Evolutionary conservation across 306 rosid species (phyloP), one percentile per base, ranked within the genome.

Genomic region (Rosa persica): DNA sequence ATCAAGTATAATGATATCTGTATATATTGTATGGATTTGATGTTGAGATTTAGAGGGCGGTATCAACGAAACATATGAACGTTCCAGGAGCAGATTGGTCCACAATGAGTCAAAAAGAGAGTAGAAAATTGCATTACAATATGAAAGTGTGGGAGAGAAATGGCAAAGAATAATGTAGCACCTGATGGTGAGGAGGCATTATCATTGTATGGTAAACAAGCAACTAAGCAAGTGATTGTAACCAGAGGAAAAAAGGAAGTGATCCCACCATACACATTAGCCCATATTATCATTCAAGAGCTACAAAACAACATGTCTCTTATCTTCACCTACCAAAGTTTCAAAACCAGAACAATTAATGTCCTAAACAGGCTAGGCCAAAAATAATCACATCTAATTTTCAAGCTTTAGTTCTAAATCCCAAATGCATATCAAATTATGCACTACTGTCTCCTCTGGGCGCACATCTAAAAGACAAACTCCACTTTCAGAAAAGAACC

Each of bases 161-260:
- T 25, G 16, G 15, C 16, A 38, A n/a, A 66, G 78, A 73, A 20
- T 40, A 57, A 57, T 34, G 61, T 16, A 49, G 25, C 75, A 27
- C 58, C 75, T 27, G 76, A 57, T 22, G 90, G 80, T 89, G 79
- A 61, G 69, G 81, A 72, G 89, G 80, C 52, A 47, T 76, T 67
- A 64, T 85, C 87, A 79, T 54, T 34, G 58, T 76, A 64, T 46
- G 78, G 78, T 51, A 34, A 19, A 55, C 79, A 47, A 72, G 30
- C 13, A 60, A 11, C 15, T 76, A 43, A 48, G 54, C 54, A 48
- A 48, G 54, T 17, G 39, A 61, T 61, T 27, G 34, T 30, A 22
- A 61, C 67, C 67, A 30, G 20, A 62, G 7, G 40, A 11, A 62
- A 62, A 62, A 27, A 13, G 38, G 15, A 75, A 12, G 70, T 58